phyloP scores from a whole-genome alignment of 2,329 filamentous ascomycete genomes.

The Balansia obtecta region DNA sequence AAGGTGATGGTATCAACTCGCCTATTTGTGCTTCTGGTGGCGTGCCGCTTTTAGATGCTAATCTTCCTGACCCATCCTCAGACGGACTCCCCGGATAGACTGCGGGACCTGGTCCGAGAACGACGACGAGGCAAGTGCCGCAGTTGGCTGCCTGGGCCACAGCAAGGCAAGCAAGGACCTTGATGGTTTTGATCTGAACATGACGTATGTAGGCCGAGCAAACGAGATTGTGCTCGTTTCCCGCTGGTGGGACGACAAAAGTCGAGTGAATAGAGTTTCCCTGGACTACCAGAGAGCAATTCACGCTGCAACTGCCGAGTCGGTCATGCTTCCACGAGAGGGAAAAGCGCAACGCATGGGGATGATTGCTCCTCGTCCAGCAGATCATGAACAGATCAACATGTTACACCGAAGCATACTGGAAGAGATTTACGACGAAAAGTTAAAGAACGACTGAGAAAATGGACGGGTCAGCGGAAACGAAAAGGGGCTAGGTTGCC shows the following conservation, averaged over 20 bases:
- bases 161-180: neutral
- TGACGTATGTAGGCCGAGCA: conserved; percentile 29
- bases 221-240: conserved; percentile 29
- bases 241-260: too few species aligned
- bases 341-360: neutral
- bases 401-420: neutral
- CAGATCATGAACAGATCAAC: neutral
- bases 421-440: neutral
- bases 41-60: too few species aligned
- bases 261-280: neutral
- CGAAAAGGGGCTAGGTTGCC: too few species aligned
- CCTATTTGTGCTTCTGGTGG: too few species aligned
- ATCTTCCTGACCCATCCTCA: too few species aligned
- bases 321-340: neutral
- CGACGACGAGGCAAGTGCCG: neutral
- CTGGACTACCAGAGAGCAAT: neutral
- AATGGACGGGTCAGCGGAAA: too few species aligned
- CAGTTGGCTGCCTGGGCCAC: neutral
- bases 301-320: neutral
- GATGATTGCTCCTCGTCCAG: neutral
- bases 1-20: too few species aligned
- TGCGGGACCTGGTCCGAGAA: neutral
- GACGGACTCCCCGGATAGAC: neutral
- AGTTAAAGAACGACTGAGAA: neutral
- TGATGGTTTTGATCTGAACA: conserved; percentile 19